A percentile compares a stretch with the other conserved stretches of the same genome.
Conservation (phyloP, 345 rosid genomes). For the Sapria himalayana region DNA sequence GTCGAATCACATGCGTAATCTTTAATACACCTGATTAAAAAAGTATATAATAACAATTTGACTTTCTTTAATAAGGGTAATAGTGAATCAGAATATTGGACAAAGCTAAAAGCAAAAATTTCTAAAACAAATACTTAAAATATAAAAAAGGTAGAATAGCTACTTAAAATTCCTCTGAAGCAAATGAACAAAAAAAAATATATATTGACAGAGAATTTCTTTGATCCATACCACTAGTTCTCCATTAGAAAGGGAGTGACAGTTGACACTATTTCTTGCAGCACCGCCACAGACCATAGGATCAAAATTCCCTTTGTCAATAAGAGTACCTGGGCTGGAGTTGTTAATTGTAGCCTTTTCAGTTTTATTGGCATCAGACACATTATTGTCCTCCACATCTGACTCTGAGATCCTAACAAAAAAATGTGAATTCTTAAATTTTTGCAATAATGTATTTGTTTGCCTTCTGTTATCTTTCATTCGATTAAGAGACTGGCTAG, state of each 20-base stretch:
- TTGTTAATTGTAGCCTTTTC: conserved; percentile 11
- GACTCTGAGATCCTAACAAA: conserved; percentile 85
- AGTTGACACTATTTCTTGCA: conserved; percentile 52
- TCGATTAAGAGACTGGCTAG: conserved; percentile 65
- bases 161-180: conserved; percentile 4
- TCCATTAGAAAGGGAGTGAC: conserved; percentile 76
- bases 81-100: too few species aligned
- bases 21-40: too few species aligned
- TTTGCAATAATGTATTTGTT: conserved; percentile 49
- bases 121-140: not conserved
- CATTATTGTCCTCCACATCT: conserved; percentile 24
- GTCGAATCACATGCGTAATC: too few species aligned
- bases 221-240: conserved; percentile 73
- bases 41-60: too few species aligned
- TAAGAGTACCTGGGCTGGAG: conserved; percentile 30
- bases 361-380: conserved; percentile 7
- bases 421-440: conserved; percentile 81
- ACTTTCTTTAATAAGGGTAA: too few species aligned
- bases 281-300: conserved; percentile 67
- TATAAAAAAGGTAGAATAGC: not conserved
- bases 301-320: conserved; percentile 70
- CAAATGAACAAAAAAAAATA: not conserved
- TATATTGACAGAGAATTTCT: conserved; percentile 11
- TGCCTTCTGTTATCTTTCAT: conserved; percentile 70
- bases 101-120: conserved; percentile 3